phyloP scores from a whole-genome alignment of 1,139 yeast genomes.

The Kurtzmaniella natalensis region DNA sequence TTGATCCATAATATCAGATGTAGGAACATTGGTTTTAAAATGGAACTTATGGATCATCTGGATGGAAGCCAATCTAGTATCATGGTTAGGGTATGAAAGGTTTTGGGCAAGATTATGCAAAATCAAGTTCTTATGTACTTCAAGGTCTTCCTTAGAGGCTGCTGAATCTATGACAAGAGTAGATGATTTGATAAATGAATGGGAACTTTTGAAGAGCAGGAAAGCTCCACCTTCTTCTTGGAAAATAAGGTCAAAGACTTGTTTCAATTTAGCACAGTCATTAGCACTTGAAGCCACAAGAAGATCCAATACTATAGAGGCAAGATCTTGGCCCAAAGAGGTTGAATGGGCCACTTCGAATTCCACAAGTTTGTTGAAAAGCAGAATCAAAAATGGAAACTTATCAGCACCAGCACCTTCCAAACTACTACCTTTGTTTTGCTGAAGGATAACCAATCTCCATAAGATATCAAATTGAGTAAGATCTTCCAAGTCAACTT shows the following conservation, averaged over 20 bases:
- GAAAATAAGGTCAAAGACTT: neutral
- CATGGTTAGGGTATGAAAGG: conserved; percentile 42
- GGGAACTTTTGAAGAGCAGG: neutral
- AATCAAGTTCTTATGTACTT: neutral
- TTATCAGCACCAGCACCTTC: no score
- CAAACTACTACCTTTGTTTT: no score
- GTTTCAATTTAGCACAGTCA: neutral
- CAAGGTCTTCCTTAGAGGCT: no score
- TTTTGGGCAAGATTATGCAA: conserved; percentile 22
- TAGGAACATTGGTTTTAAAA: conserved; percentile 20
- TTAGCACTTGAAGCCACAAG: neutral
- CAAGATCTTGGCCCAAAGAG: neutral
- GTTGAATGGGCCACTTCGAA: no score
- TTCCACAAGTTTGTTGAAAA: no score
- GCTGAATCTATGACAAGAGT: neutral
- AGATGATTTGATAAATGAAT: neutral
- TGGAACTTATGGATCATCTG: conserved; percentile 31
- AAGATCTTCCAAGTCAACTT: neutral
- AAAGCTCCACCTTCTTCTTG: neutral
- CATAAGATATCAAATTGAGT: no score
- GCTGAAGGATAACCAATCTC: no score
- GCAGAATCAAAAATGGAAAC: no score
- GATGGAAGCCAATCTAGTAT: conserved; percentile 44
- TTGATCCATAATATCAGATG: conserved; percentile 32
- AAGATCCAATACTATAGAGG: neutral